Conservation (phyloP, 2,329 filamentous ascomycete species). For the Fusarium marasasianum region DNA sequence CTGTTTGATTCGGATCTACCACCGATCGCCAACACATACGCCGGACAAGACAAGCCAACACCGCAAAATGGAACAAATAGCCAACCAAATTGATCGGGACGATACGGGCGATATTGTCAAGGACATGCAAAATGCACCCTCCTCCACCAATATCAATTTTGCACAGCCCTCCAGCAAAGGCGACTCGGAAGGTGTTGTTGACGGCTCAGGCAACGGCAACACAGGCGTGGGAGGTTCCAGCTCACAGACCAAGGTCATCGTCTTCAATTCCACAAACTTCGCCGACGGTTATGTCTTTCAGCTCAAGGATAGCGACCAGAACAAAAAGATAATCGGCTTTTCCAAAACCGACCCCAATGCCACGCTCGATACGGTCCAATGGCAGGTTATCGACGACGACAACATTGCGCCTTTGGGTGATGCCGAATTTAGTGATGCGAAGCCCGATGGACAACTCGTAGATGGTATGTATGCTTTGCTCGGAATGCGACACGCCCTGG, state of each 20-base stretch:
- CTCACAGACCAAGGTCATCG: neutral
- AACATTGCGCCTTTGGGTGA: neutral
- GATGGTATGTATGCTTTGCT: neutral
- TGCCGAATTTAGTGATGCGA: neutral
- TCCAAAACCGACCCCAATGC: neutral
- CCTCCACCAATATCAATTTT: neutral
- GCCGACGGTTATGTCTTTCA: neutral
- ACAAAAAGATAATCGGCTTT: neutral
- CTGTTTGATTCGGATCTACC: neutral
- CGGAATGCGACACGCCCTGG: neutral
- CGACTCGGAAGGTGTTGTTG: neutral
- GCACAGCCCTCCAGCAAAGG: neutral
- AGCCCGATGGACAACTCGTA: neutral
- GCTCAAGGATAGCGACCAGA: neutral
- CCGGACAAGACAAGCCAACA: neutral
- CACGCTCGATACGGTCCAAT: neutral
- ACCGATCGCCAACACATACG: neutral
- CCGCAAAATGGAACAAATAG: constrained; percentile 23
- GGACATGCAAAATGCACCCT: neutral
- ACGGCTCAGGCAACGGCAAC: neutral
- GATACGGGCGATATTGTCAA: neutral
- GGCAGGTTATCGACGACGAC: neutral
- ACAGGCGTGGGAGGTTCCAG: neutral
- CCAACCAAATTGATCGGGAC: neutral
- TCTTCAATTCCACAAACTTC: neutral